These are phyloP conservation scores for Carex myosuroides DNA, from an alignment of 176 grass and related monocot genomes.

Conservation along the genomic window DNA sequence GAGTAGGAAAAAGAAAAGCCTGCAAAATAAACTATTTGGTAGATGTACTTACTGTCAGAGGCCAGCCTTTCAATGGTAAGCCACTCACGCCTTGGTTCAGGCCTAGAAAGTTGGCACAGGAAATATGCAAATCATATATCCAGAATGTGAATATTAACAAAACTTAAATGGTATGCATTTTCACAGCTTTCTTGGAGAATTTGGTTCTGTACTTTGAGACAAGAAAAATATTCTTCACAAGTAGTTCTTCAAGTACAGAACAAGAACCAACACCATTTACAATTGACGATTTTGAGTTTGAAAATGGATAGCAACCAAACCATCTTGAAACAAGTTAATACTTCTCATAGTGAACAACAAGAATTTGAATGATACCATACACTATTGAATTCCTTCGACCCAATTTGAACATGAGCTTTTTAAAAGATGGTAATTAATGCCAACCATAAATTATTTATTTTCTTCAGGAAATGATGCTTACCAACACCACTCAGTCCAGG, in stretches of 20 bases:
- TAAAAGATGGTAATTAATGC: neutral
- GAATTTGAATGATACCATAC: neutral
- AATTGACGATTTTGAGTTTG: neutral
- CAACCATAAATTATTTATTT: neutral
- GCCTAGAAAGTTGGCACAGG: conserved; percentile 39
- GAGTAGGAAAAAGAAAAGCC: neutral
- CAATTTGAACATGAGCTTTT: neutral
- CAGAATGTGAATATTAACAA: neutral
- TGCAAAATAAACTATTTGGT: conserved; percentile 1
- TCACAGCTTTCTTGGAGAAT: neutral
- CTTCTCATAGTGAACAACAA: conserved; percentile 3
- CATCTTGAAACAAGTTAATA: neutral
- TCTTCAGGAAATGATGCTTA: conserved; percentile 31
- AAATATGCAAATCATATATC: conserved; percentile 30
- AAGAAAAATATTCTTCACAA: neutral
- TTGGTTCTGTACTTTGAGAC: neutral
- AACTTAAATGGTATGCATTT: neutral
- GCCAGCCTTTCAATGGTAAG: conserved; percentile 94
- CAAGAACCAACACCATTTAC: neutral
- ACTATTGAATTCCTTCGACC: neutral
- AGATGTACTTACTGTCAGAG: conserved; percentile 58
- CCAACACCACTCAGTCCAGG: conserved; percentile 51
- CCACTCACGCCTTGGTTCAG: conserved; percentile 82
- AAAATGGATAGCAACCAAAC: neutral
- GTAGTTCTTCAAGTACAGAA: neutral